Evolutionary conservation across 2,329 filamentous ascomycete species (phyloP).

Genomic region (Beauveria sp.): DNA sequence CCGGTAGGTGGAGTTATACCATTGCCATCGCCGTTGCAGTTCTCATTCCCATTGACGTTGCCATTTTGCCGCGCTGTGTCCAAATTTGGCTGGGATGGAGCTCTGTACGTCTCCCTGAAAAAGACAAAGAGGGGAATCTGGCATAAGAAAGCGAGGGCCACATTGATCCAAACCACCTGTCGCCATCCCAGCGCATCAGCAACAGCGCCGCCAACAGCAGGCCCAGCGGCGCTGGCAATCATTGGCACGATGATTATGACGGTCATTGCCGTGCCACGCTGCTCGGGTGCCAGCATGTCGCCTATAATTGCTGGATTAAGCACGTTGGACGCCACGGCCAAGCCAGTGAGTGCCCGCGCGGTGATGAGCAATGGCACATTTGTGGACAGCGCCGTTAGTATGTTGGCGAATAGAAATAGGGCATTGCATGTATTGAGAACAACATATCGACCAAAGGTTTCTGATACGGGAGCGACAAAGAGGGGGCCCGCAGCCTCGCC

Average conservation of each 20-base stretch:
- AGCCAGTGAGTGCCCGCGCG: conserved; percentile 50
- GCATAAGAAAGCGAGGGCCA: conserved; percentile 37
- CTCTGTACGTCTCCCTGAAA: conserved; percentile 55
- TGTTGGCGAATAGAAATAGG: conserved; percentile 41
- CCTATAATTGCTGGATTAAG: conserved; percentile 58
- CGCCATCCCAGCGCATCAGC: conserved; percentile 50
- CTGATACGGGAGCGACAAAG: conserved; percentile 52
- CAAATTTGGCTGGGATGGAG: conserved; percentile 37
- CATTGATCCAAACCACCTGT: conserved; percentile 42
- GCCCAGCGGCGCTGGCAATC: conserved; percentile 49
- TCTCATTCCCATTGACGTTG: no score
- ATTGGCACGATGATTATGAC: conserved; percentile 49
- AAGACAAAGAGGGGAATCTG: conserved; percentile 42
- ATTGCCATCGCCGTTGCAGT: background rate
- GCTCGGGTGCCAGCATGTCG: conserved; percentile 50
- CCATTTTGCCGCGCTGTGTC: no score
- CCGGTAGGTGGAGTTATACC: background rate
- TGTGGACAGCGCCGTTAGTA: conserved; percentile 37
- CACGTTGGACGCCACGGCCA: conserved; percentile 56
- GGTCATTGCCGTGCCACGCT: conserved; percentile 51
- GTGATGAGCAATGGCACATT: conserved; percentile 40
- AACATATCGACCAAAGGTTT: conserved; percentile 48
- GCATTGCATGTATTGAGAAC: conserved; percentile 47
- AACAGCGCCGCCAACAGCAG: conserved; percentile 46
- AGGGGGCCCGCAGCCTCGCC: conserved; percentile 54